Percentiles rank a stretch among this genome's conserved stretches.
Evolutionary conservation across 225 moss, liverwort and hornwort genomes (phyloP).

Genomic region (Marchantia polymorpha): DNA sequence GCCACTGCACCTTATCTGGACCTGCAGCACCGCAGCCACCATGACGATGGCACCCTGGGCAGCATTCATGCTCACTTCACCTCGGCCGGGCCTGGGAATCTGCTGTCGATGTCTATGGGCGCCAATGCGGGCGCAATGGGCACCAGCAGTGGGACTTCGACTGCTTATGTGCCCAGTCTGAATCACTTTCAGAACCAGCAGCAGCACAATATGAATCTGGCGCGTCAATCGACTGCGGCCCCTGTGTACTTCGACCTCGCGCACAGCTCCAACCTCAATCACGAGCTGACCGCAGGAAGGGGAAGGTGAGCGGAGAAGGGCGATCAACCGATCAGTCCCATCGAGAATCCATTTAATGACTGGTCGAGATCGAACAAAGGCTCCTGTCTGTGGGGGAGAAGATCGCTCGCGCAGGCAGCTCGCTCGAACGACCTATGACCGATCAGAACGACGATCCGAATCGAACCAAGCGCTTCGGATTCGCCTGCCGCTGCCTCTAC

Average conservation of each 20-base stretch:
- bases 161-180: not conserved
- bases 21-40: slow-evolving; percentile 7
- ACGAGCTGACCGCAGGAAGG: slow-evolving; percentile 10
- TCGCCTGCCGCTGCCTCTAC: not conserved
- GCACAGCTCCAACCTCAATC: slow-evolving; percentile 9
- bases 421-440: not conserved
- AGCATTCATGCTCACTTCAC: slow-evolving; percentile 17
- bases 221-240: not conserved
- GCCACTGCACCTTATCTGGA: slow-evolving; percentile 20
- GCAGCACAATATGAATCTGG: not conserved
- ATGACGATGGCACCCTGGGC: slow-evolving; percentile 4
- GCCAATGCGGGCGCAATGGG: not conserved
- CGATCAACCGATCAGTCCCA: not conserved
- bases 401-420: not conserved
- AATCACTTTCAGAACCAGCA: slow-evolving; percentile 8
- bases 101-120: slow-evolving; percentile 1
- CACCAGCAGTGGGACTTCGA: not conserved
- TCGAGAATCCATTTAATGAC: no score
- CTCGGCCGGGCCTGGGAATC: not conserved
- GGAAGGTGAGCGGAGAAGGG: not conserved
- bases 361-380: not conserved
- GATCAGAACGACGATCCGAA: not conserved
- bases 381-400: not conserved
- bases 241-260: slow-evolving; percentile 6
- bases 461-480: not conserved